Percentiles rank a stretch among this genome's conserved stretches.
Conservation (phyloP, 75 land plant genomes). For the Ceratopteris richardii region DNA sequence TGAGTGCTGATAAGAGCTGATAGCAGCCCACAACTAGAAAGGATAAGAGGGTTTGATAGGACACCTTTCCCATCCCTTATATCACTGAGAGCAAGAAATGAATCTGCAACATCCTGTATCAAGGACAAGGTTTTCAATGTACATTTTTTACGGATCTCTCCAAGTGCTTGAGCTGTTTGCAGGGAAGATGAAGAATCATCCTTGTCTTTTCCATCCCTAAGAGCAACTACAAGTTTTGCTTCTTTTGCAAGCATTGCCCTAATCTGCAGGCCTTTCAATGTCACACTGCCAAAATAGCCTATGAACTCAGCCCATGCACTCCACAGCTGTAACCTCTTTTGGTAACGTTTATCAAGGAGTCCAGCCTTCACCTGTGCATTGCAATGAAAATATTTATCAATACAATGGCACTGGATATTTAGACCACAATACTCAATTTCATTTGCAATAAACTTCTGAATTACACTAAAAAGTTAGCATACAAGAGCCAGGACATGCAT, state of each 20-base stretch:
- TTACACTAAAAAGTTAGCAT: no score
- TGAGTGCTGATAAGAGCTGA: conserved; percentile 92
- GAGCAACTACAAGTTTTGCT: conserved; percentile 18
- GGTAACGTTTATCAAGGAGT: conserved; percentile 38
- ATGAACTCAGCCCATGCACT: conserved; percentile 87
- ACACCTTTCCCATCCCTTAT: conserved; percentile 61
- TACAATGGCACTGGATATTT: no score
- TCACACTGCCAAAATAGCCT: conserved; percentile 79
- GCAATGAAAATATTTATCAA: no score
- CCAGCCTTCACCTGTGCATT: conserved; percentile 53
- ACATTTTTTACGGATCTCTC: conserved; percentile 41
- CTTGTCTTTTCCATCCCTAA: conserved; percentile 15
- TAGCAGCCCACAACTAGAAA: conserved; percentile 73
- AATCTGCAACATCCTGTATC: conserved; percentile 83
- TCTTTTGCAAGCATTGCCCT: conserved; percentile 31
- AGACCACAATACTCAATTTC: no score
- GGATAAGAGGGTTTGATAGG: conserved; percentile 44
- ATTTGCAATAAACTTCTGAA: no score
- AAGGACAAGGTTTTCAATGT: conserved; percentile 63
- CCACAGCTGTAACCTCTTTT: conserved; percentile 40
- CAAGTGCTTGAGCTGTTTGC: conserved; percentile 14
- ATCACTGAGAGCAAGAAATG: conserved; percentile 72
- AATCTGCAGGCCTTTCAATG: conserved; percentile 49
- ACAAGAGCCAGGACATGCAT: no score
- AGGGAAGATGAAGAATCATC: conserved; percentile 8